Percentiles rank a stretch among this genome's conserved stretches.
These are phyloP conservation scores for Dactylellina drechsleri DNA, from an alignment of 2,329 filamentous ascomycete genomes.

Conservation along the genomic window DNA sequence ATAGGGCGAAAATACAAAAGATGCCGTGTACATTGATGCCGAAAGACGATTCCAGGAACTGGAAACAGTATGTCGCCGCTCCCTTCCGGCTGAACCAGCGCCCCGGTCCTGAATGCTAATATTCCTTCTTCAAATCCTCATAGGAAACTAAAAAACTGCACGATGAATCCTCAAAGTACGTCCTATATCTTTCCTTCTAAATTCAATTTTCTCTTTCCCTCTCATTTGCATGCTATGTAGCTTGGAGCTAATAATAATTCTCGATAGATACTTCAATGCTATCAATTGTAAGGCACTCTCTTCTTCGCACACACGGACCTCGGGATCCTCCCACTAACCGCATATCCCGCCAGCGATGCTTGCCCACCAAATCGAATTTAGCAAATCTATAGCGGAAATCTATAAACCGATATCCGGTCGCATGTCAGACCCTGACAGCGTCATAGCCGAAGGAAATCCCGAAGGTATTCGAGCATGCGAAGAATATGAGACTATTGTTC, in stretches of 20 bases:
- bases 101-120: constrained; percentile 38
- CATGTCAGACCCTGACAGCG: constrained; percentile 88
- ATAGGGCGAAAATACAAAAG: constrained; percentile 88
- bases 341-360: constrained; percentile 76
- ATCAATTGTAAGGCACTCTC: constrained; percentile 75
- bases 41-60: constrained; percentile 94
- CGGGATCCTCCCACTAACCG: constrained; percentile 26
- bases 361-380: constrained; percentile 96
- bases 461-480: constrained; percentile 96
- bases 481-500: constrained; percentile 91
- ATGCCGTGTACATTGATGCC: constrained; percentile 92
- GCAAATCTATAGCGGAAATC: constrained; percentile 91
- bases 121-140: constrained; percentile 2
- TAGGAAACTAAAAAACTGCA: constrained; percentile 93
- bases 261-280: constrained; percentile 80
- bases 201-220: constrained; percentile 55
- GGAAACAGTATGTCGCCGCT: constrained; percentile 68
- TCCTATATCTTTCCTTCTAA: neutral
- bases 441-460: constrained; percentile 83
- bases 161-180: constrained; percentile 87
- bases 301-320: neutral
- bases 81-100: constrained; percentile 11
- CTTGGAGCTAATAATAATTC: neutral
- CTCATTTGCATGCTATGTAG: neutral
- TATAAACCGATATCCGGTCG: constrained; percentile 98